Percentiles rank a stretch among this genome's conserved stretches.
Evolutionary conservation across 2,329 filamentous ascomycete species (phyloP).

Genomic region (Colletotrichum noveboracense): DNA sequence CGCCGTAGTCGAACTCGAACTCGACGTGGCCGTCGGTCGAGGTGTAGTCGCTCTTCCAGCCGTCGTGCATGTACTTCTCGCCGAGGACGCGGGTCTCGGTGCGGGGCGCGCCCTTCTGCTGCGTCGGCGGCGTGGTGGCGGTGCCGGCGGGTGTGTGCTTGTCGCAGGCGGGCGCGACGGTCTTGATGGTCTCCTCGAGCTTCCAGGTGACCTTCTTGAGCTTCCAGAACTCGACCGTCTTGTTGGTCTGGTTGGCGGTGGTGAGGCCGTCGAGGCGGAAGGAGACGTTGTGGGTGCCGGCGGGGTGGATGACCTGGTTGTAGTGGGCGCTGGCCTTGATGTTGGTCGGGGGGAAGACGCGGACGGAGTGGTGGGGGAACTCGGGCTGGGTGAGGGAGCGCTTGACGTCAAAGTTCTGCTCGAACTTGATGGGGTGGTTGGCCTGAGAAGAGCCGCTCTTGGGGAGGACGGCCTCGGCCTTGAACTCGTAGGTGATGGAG

Average conservation of each 20-base stretch:
- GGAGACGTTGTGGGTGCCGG: conserved; percentile 78
- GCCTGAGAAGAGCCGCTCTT: conserved; percentile 31
- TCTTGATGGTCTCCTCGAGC: conserved; percentile 85
- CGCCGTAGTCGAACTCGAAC: conserved; percentile 80
- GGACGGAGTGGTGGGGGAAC: conserved; percentile 84
- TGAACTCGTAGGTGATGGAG: conserved; percentile 79
- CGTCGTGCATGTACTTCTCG: conserved; percentile 79
- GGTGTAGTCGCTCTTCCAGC: conserved; percentile 81
- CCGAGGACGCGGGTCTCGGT: conserved; percentile 80
- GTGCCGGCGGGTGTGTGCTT: conserved; percentile 68
- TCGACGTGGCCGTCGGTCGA: conserved; percentile 66
- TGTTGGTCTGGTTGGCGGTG: conserved; percentile 68
- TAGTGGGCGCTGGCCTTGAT: conserved; percentile 86
- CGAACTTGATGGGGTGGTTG: conserved; percentile 58
- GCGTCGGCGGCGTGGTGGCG: conserved; percentile 34
- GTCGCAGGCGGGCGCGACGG: conserved; percentile 78
- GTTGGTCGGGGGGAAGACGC: conserved; percentile 95
- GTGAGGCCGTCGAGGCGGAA: conserved; percentile 89
- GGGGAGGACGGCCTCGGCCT: conserved; percentile 67
- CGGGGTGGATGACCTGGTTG: conserved; percentile 83
- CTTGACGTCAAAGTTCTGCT: conserved; percentile 74
- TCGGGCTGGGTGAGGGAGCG: conserved; percentile 78
- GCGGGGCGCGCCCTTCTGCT: conserved; percentile 71
- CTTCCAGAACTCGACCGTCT: conserved; percentile 82
- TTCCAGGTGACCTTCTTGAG: conserved; percentile 92